Evolutionary conservation across 176 grass and related monocot genomes (phyloP).

Genomic region (Tillandsia fasciculata): DNA sequence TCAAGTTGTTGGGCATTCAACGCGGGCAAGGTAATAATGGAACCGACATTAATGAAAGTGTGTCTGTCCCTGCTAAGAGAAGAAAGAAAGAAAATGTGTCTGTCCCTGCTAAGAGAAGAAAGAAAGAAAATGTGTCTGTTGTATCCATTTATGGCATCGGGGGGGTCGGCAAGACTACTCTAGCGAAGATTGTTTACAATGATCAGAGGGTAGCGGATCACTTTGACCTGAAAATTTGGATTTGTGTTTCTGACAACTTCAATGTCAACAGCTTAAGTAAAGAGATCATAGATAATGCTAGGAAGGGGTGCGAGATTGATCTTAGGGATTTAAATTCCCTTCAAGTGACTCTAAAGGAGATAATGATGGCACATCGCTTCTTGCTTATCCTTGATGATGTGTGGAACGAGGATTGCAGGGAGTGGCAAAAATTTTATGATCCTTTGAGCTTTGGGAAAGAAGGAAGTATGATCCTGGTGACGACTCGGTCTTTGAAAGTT

Average conservation of each 20-base stretch:
- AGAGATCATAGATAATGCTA: neutral
- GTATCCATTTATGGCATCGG: neutral
- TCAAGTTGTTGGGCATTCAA: neutral
- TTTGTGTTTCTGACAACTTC: neutral
- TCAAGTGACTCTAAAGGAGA: conserved; percentile 16
- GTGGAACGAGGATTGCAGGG: conserved; percentile 19
- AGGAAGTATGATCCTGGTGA: conserved; percentile 43
- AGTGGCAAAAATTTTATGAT: conserved; percentile 36
- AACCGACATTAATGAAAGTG: no score
- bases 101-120: conserved; percentile 18
- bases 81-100: no score
- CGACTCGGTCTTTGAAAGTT: conserved; percentile 22
- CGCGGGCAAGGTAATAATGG: neutral
- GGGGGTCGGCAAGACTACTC: neutral
- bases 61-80: no score
- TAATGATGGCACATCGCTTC: neutral
- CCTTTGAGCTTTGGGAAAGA: conserved; percentile 11
- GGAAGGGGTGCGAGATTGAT: neutral
- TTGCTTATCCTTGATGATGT: conserved; percentile 44
- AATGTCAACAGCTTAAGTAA: neutral
- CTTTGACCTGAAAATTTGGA: neutral
- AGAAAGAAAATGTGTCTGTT: neutral
- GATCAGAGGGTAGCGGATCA: neutral
- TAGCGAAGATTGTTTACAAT: neutral
- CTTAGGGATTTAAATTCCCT: neutral